Conservation (phyloP, 75 land plant genomes). For the Sequoia sempervirens region DNA sequence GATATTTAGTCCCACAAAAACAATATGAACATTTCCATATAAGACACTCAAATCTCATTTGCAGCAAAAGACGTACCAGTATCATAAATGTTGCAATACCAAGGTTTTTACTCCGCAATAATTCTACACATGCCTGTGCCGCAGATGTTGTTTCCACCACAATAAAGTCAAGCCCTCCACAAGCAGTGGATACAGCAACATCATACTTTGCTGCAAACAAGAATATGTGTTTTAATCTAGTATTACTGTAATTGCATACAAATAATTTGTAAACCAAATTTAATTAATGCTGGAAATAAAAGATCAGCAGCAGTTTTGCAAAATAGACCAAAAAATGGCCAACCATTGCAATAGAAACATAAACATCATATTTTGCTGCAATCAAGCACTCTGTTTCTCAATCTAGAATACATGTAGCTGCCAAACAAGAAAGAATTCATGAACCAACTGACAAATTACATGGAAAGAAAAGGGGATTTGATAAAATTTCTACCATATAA, state of each 20-base stretch:
- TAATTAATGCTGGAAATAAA: not conserved
- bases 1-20: not conserved
- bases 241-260: not conserved
- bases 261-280: not conserved
- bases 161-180: constrained; percentile 86
- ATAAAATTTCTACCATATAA: not conserved
- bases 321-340: not conserved
- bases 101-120: constrained; percentile 67
- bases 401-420: not conserved
- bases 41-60: not conserved
- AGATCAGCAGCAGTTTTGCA: not conserved
- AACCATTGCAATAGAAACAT: constrained; percentile 76
- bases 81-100: constrained; percentile 98
- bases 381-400: not conserved
- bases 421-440: not conserved
- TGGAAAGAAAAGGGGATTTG: not conserved
- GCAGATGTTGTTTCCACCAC: constrained; percentile 86
- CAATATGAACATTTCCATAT: not conserved
- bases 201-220: constrained; percentile 87
- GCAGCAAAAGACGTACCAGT: constrained; percentile 34
- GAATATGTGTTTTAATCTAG: not conserved
- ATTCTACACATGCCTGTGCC: constrained; percentile 91
- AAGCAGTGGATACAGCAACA: constrained; percentile 93
- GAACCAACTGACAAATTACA: not conserved
- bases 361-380: constrained; percentile 92